These are phyloP conservation scores for Flagelloscypha sp. DNA, from an alignment of 768 basidiomycete genomes.

Conservation along the genomic window DNA sequence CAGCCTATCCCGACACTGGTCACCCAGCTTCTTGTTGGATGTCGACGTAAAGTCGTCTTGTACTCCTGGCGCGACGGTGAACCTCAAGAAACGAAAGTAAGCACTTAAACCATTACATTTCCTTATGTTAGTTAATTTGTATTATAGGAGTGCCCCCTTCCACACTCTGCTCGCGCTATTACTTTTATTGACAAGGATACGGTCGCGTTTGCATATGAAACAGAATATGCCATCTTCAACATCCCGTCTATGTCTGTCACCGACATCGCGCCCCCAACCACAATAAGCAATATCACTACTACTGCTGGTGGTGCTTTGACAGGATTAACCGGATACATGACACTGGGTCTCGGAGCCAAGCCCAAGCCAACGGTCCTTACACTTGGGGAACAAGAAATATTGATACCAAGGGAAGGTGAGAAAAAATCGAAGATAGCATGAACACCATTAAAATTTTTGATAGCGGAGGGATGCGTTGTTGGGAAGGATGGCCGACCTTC, in stretches of 20 bases:
- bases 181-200: slow-evolving; percentile 58
- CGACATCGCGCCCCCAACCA: slow-evolving; percentile 40
- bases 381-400: slow-evolving; percentile 50
- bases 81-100: slow-evolving; percentile 60
- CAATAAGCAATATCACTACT: slow-evolving; percentile 27
- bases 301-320: slow-evolving; percentile 54
- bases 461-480: slow-evolving; percentile 66
- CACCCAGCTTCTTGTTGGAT: slow-evolving; percentile 80
- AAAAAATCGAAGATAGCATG: slow-evolving; percentile 3
- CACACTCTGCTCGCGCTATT: slow-evolving; percentile 86
- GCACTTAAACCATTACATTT: slow-evolving; percentile 11
- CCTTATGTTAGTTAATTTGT: slow-evolving; percentile 1
- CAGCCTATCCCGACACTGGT: slow-evolving; percentile 55
- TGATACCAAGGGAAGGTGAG: slow-evolving; percentile 77
- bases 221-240: slow-evolving; percentile 54
- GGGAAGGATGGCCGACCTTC: slow-evolving; percentile 50
- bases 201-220: slow-evolving; percentile 42
- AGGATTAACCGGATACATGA: slow-evolving; percentile 81
- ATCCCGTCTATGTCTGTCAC: slow-evolving; percentile 48
- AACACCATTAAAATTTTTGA: slow-evolving; percentile 1
- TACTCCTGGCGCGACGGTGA: slow-evolving; percentile 86
- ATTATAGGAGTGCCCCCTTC: slow-evolving; percentile 67
- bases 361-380: slow-evolving; percentile 55
- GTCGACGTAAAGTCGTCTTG: slow-evolving; percentile 74
- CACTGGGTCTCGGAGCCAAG: slow-evolving; percentile 68